A percentile compares a stretch with the other conserved stretches of the same genome.
Evolutionary conservation across 306 rosid species (phyloP).

Genomic region (Cicer pinnatifidum): DNA sequence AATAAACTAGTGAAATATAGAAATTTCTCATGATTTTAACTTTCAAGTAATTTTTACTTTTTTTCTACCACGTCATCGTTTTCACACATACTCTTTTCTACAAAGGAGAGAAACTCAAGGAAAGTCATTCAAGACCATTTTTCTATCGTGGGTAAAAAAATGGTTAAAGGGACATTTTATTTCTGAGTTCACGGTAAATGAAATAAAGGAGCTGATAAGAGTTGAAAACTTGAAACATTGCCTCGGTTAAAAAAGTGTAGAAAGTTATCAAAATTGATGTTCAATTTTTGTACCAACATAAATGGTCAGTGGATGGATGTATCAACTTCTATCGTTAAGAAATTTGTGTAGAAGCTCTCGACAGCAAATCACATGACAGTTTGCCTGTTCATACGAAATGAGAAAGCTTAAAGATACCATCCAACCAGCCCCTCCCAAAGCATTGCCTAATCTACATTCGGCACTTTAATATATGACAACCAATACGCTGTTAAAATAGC

Average conservation of each 20-base stretch:
- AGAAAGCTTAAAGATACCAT: constrained; percentile 20
- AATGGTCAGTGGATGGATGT: not conserved
- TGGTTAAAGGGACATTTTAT: not conserved
- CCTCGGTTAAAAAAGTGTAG: not conserved
- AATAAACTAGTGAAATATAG: constrained; percentile 23
- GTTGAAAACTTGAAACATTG: not conserved
- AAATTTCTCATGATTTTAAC: not conserved
- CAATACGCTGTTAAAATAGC: constrained; percentile 5
- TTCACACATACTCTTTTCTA: not conserved
- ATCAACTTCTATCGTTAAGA: not conserved
- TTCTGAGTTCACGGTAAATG: not conserved
- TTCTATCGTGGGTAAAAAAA: not conserved
- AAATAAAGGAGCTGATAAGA: not conserved
- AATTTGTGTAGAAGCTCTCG: not conserved
- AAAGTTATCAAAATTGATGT: not conserved
- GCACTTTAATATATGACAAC: not conserved
- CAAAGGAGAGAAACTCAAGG: not conserved
- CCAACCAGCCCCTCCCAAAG: not conserved
- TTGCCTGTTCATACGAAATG: not conserved
- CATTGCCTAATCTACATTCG: not conserved
- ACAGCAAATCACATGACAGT: not conserved
- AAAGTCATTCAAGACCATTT: not conserved
- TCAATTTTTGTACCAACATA: not conserved
- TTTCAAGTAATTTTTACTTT: not conserved
- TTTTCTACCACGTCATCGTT: not conserved